Base-by-base conservation (phyloP, 208 protist genomes). In the Blechomonas ayalai region DNA sequence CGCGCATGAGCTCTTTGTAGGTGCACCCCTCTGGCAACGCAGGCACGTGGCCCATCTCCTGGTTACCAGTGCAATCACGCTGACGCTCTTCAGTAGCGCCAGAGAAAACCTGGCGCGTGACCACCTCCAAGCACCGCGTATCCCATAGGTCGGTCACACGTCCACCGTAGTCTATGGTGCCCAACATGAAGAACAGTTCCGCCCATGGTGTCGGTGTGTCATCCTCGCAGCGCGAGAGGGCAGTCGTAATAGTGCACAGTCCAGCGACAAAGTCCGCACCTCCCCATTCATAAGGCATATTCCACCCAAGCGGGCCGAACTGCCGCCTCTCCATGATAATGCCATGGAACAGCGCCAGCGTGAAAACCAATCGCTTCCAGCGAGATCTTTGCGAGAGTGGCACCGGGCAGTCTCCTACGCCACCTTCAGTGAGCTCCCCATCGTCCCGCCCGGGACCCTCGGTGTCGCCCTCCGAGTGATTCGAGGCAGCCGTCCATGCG, bases 231-330 rank as follows among this genome's bases (percentile, higher is more conserved):
- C 70, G 52, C 2, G 59, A 59, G 22, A 96, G 61, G 15, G 85
- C 85, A 12, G 67, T 69, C 13, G 51, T 63, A 19, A 97, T 52
- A 16, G 88, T 90, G 27, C 73, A 52, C 25, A 95, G 34, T 23
- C 71, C 74, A n/a, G 94, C 82, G 10, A 72, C 62, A 39, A 96
- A 85, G 64, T 98, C 95, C 3, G 74, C 62, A 16, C 75, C 54
- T 29, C 76, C 92, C 80, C 92, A 98, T 50, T 97, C 90, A 59
- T 98, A 98, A n/a, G 71, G 69, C 31, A 95, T 80, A 54, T 97
- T 98, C 80, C 84, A 98, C 22, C 92, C 93, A 2, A 98, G 67
- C 6, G 93, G 73, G 33, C 90, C 72, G 70, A 95, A 98, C 56
- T 94, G 84, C 18, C 90, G 76, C 18, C 95, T 62, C 65, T 98